These are phyloP conservation scores for Kalaharituber pfeilii DNA, from an alignment of 2,329 filamentous ascomycete genomes.

Conservation along the genomic window DNA sequence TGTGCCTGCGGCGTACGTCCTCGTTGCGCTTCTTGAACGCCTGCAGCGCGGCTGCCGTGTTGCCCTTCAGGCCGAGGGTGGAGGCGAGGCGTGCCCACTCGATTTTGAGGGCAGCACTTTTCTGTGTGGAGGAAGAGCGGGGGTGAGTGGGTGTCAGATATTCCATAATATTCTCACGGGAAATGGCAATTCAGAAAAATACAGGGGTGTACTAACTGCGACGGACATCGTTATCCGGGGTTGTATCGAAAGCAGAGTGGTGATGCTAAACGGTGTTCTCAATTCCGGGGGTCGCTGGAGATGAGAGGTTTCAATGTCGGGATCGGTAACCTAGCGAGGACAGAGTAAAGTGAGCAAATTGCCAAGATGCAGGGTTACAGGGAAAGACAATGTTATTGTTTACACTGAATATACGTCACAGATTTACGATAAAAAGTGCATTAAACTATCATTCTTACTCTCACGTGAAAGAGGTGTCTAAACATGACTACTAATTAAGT, in stretches of 20 bases:
- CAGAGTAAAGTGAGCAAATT: neutral
- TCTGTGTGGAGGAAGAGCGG: slow-evolving; percentile 36
- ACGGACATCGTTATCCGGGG: neutral
- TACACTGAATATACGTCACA: neutral
- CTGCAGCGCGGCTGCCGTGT: slow-evolving; percentile 78
- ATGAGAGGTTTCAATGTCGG: neutral
- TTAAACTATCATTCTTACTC: too few relatives aligned
- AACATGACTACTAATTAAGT: too few relatives aligned
- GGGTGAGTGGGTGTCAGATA: neutral
- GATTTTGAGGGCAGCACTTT: slow-evolving; percentile 96
- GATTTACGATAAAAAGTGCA: neutral
- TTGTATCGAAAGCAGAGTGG: neutral
- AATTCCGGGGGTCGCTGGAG: neutral
- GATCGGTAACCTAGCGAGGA: neutral
- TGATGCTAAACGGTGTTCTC: neutral
- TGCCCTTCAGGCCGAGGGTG: slow-evolving; percentile 89
- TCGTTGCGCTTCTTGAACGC: slow-evolving; percentile 99
- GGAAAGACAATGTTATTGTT: neutral
- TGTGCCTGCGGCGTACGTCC: slow-evolving; percentile 86
- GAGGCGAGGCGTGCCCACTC: slow-evolving; percentile 93
- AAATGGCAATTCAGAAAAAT: neutral
- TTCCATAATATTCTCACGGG: neutral
- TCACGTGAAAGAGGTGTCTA: too few relatives aligned
- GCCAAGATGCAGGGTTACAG: neutral
- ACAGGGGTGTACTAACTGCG: neutral